Evolutionary conservation across 2,329 filamentous ascomycete genomes (phyloP).

Genomic region (Aureobasidium leucospermi): DNA sequence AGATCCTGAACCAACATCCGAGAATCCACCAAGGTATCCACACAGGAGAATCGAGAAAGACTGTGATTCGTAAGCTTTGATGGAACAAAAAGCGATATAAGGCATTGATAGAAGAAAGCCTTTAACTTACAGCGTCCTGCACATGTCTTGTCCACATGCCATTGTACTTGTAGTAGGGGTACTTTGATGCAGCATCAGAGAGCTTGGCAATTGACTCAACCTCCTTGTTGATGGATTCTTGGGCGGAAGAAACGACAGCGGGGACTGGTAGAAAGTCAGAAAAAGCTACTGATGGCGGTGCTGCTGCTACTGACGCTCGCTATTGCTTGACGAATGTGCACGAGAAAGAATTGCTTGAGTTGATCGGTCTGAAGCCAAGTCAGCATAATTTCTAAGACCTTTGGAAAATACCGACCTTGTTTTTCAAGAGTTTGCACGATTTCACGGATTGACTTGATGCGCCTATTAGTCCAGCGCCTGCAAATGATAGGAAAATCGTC

Average conservation of each 20-base stretch:
- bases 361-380: constrained; percentile 50
- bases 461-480: background rate
- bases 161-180: constrained; percentile 99
- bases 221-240: constrained; percentile 63
- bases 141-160: constrained; percentile 74
- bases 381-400: background rate
- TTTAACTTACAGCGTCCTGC: constrained; percentile 62
- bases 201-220: constrained; percentile 64
- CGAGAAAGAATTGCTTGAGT: constrained; percentile 78
- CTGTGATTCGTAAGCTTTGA: constrained; percentile 27
- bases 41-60: constrained; percentile 52
- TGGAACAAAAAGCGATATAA: background rate
- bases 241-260: constrained; percentile 60
- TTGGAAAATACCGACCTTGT: constrained; percentile 45
- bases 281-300: too few species aligned
- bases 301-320: constrained; percentile 43
- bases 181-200: constrained; percentile 65
- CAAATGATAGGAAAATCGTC: constrained; percentile 22
- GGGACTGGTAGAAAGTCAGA: constrained; percentile 45
- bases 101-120: background rate
- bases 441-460: constrained; percentile 59
- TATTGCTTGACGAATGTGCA: constrained; percentile 77
- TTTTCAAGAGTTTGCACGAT: constrained; percentile 78
- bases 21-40: constrained; percentile 74
- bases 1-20: constrained; percentile 23